Percentiles rank a stretch among this genome's conserved stretches.
These are phyloP conservation scores for Lepidopterella palustris DNA, from an alignment of 495 filamentous ascomycete genomes.

Conservation along the genomic window DNA sequence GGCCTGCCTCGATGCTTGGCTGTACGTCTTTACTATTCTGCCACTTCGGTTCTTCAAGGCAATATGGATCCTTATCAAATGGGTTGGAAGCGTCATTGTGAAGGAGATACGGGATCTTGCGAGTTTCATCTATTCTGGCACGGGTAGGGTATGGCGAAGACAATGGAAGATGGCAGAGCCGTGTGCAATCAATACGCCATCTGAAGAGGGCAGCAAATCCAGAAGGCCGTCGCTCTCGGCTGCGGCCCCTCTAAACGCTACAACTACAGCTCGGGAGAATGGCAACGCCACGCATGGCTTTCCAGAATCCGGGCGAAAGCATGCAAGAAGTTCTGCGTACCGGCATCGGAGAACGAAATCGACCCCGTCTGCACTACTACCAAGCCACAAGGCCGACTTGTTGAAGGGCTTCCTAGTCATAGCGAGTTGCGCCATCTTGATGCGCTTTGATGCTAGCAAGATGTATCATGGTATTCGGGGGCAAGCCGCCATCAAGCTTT, in stretches of 20 bases:
- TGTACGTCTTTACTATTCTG: conserved; percentile 91
- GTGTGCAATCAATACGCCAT: conserved; percentile 26
- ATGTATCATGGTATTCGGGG: conserved; percentile 98
- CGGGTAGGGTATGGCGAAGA: conserved; percentile 67
- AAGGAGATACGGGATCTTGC: conserved; percentile 62
- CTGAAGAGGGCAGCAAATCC: conserved; percentile 28
- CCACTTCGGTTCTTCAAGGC: conserved; percentile 87
- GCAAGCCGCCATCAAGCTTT: conserved; percentile 94
- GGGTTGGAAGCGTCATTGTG: conserved; percentile 58
- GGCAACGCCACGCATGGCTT: conserved; percentile 6
- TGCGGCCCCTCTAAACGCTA: not conserved
- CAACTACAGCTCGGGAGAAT: conserved; percentile 20
- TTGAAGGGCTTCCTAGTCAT: conserved; percentile 83
- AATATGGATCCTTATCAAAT: conserved; percentile 63
- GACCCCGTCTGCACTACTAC: conserved; percentile 70
- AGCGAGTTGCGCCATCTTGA: conserved; percentile 72
- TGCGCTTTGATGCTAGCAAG: conserved; percentile 88
- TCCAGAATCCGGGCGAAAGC: conserved; percentile 21
- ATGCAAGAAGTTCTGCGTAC: conserved; percentile 32
- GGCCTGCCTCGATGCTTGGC: conserved; percentile 93
- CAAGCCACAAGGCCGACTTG: conserved; percentile 91
- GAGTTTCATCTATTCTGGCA: conserved; percentile 65
- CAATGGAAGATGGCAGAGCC: conserved; percentile 40
- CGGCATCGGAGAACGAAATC: conserved; percentile 75
- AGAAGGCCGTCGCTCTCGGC: conserved; percentile 29